A percentile compares a stretch with the other conserved stretches of the same genome.
Conservation (phyloP, 1,284 basidiomycete genomes). For the Cryptococcus sp. region DNA sequence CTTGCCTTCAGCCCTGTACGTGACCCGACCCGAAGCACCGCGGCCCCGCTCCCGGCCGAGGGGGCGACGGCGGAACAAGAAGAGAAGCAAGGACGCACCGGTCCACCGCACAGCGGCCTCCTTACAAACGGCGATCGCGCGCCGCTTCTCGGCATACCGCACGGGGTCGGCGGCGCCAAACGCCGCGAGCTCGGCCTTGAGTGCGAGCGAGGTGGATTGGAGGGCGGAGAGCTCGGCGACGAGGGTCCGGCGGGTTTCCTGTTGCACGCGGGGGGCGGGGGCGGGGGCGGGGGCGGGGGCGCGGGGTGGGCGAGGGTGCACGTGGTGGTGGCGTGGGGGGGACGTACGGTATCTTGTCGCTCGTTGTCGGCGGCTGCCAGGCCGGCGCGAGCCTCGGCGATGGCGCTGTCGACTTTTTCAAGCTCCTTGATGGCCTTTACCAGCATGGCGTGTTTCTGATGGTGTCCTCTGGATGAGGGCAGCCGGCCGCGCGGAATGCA, state of each 20-base stretch:
- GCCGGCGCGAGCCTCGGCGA: slow-evolving; percentile 38
- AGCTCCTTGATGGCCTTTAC: slow-evolving; percentile 58
- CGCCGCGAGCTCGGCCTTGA: slow-evolving; percentile 57
- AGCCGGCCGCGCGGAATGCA: too few relatives aligned
- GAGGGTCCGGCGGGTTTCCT: slow-evolving; percentile 58
- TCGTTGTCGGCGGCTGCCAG: slow-evolving; percentile 58
- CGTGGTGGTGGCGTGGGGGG: background rate
- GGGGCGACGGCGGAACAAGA: too few relatives aligned
- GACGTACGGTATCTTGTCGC: slow-evolving; percentile 62
- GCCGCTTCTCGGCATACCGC: slow-evolving; percentile 68
- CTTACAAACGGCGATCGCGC: slow-evolving; percentile 66
- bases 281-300: background rate
- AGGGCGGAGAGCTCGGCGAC: slow-evolving; percentile 54
- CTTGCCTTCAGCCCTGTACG: background rate
- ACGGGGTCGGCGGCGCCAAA: slow-evolving; percentile 79
- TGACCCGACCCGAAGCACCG: too few relatives aligned
- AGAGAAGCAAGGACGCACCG: slow-evolving; percentile 54
- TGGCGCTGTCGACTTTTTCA: slow-evolving; percentile 48
- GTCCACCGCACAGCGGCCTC: slow-evolving; percentile 81
- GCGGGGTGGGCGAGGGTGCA: background rate
- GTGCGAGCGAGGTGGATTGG: slow-evolving; percentile 19
- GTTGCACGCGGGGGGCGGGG: background rate
- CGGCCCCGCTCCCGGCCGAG: too few relatives aligned
- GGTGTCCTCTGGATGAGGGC: too few relatives aligned
- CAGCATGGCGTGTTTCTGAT: slow-evolving; percentile 56